A percentile compares a stretch with the other conserved stretches of the same genome.
phyloP scores from a whole-genome alignment of 2,329 filamentous ascomycete species.

The Hawksworthiomyces lignivorus region DNA sequence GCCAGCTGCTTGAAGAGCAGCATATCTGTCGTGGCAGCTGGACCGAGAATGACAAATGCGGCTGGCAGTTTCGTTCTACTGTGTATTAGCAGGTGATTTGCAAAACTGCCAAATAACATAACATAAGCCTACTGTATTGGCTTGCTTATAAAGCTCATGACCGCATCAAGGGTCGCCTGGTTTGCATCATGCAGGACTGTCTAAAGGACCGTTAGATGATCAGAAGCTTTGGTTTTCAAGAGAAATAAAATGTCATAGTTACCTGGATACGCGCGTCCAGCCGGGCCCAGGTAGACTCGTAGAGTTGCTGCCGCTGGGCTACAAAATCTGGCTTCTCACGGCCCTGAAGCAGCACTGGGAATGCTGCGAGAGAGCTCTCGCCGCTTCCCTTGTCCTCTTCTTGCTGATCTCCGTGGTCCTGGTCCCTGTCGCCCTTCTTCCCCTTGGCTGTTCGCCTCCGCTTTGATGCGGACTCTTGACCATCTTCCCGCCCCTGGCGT shows the following conservation, averaged over 20 bases:
- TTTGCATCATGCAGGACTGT: constrained; percentile 53
- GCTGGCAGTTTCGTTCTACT: constrained; percentile 52
- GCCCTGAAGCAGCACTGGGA: constrained; percentile 48
- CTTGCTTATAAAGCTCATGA: constrained; percentile 46
- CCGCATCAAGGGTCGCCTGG: constrained; percentile 49
- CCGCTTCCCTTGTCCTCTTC: not conserved
- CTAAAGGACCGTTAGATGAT: constrained; percentile 24
- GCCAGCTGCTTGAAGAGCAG: constrained; percentile 65
- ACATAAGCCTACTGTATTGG: constrained; percentile 21
- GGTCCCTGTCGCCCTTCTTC: not conserved
- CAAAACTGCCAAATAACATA: no score
- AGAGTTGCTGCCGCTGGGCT: constrained; percentile 49
- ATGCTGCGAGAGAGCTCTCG: constrained; percentile 23
- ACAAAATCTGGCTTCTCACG: constrained; percentile 42
- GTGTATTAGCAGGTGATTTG: no score
- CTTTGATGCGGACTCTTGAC: no score
- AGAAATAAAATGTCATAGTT: no score
- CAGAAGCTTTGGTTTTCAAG: constrained; percentile 1
- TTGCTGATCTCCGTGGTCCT: not conserved
- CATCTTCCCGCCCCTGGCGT: not conserved
- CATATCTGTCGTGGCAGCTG: constrained; percentile 68
- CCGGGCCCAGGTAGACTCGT: constrained; percentile 54
- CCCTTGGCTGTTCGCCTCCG: constrained; percentile 1
- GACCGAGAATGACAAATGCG: constrained; percentile 68
- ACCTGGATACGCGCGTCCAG: constrained; percentile 59